Evolutionary conservation across 2,329 filamentous ascomycete species (phyloP).

Genomic region (Verticillium nonalfalfae): DNA sequence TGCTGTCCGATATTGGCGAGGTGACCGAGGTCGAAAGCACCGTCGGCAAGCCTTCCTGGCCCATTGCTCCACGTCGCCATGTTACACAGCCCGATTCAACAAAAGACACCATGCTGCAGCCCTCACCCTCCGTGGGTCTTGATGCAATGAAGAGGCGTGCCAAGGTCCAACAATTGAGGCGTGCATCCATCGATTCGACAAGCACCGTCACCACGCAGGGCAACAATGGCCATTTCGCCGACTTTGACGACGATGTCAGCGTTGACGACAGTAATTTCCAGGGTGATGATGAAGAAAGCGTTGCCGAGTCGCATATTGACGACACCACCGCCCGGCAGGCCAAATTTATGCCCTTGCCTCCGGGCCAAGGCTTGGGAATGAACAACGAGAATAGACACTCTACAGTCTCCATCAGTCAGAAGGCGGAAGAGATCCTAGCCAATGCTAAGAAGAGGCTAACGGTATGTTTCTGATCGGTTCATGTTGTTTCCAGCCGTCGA

Average conservation of each 20-base stretch:
- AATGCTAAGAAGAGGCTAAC: slow-evolving; percentile 88
- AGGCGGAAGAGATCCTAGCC: slow-evolving; percentile 84
- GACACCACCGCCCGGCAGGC: slow-evolving; percentile 29
- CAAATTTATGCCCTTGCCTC: slow-evolving; percentile 17
- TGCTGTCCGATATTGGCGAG: slow-evolving; percentile 60
- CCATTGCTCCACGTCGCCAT: slow-evolving; percentile 22
- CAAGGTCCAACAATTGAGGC: slow-evolving; percentile 37
- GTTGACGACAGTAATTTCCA: slow-evolving; percentile 61
- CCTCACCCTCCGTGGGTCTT: slow-evolving; percentile 39
- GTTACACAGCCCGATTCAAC: slow-evolving; percentile 15
- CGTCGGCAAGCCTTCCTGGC: slow-evolving; percentile 32
- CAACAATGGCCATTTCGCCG: slow-evolving; percentile 42
- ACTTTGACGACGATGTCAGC: slow-evolving; percentile 57
- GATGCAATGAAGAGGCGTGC: slow-evolving; percentile 38
- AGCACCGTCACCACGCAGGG: slow-evolving; percentile 54
- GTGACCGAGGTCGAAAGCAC: slow-evolving; percentile 49
- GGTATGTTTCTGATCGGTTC: slow-evolving; percentile 42
- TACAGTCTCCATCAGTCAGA: slow-evolving; percentile 68
- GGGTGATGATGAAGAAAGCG: slow-evolving; percentile 61
- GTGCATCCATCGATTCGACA: slow-evolving; percentile 52
- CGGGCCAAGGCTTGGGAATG: slow-evolving; percentile 15
- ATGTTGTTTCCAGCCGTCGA: not conserved
- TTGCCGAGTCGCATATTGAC: slow-evolving; percentile 50
- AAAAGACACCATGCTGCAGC: slow-evolving; percentile 25
- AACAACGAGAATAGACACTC: slow-evolving; percentile 51